Percentiles rank a stretch among this genome's conserved stretches.
Evolutionary conservation across 129 eudicot species (phyloP).

Genomic region (Pulicaria dysenterica): DNA sequence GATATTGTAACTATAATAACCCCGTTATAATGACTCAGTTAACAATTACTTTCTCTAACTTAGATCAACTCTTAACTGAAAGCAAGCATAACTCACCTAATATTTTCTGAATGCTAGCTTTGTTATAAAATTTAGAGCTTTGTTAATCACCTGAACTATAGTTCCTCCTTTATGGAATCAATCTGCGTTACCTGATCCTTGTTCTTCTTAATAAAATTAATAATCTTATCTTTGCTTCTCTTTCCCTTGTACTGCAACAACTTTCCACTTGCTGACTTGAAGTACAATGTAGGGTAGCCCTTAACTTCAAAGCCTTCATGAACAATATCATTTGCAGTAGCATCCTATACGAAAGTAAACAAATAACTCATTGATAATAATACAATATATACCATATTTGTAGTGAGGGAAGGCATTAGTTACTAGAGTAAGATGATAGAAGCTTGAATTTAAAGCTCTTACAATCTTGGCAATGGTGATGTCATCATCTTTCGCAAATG

Average conservation of each 20-base stretch:
- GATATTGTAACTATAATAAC: neutral
- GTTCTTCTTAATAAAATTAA: slow-evolving; percentile 66
- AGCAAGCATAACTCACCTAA: neutral
- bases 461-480: slow-evolving; percentile 87
- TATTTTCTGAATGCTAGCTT: neutral
- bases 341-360: slow-evolving; percentile 54
- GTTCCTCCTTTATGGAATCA: slow-evolving; percentile 56
- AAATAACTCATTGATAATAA: neutral
- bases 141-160: slow-evolving; percentile 51
- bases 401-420: neutral
- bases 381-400: neutral
- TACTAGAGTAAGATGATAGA: neutral
- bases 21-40: neutral
- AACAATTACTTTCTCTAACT: neutral
- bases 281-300: slow-evolving; percentile 92
- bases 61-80: neutral
- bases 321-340: slow-evolving; percentile 80
- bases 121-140: neutral
- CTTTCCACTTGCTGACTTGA: slow-evolving; percentile 78
- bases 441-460: slow-evolving; percentile 36
- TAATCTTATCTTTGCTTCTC: slow-evolving; percentile 75
- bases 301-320: slow-evolving; percentile 57
- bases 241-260: slow-evolving; percentile 56
- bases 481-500: slow-evolving; percentile 59
- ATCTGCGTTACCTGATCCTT: slow-evolving; percentile 43